Evolutionary conservation across 495 filamentous ascomycete species (phyloP), one percentile per base, ranked within the genome.

Genomic region (Trichoderma asperelloides): DNA sequence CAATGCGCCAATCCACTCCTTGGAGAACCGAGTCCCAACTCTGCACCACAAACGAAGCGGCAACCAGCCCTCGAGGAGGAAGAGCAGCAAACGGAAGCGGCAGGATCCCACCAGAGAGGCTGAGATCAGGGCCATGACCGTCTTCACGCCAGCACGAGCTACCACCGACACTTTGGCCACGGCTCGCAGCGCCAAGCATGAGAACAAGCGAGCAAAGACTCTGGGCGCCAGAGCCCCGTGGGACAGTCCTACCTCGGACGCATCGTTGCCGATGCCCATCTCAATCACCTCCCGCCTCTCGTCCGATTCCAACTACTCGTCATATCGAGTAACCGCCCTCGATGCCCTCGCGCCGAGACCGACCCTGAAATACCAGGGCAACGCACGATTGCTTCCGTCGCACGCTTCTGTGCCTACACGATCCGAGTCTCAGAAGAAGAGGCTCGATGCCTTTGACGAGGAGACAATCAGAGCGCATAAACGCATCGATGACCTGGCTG

Each of bases 61-160:
- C 11, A 80, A 74, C 75, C 81, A 78, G 80, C 78, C 89, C 28
- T 76, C 86, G 45, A 84, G 87, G 39, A 86, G 88, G 62, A 90
- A 86, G 70, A 87, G 91, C 18, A 95, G 89, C 80, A 96, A 93
- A 77, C 80, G 79, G 62, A 84, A 89, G 66, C 88, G 89, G 65
- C 78, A 89, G 45, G 89, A 96, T 66, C 85, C 86, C 73, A 81
- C 86, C 65, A 84, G 93, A 21, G 92, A 96, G 74, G 90, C 89
- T 65, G 91, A 97, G 77, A 91, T 97, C 70, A 87, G 87, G 68
- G 83, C 90, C n/a, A 89, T 97, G 87, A 89, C 88, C 51, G 86
- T 86, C 37, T 84, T 91, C 27, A 73, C 87, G 60, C 88, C 89
- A 47, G 81, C 82, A 30, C 87, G 88, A 49, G 79, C 85, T 2